phyloP scores from a whole-genome alignment of 495 filamentous ascomycete genomes.

The Neurospora tetraspora region DNA sequence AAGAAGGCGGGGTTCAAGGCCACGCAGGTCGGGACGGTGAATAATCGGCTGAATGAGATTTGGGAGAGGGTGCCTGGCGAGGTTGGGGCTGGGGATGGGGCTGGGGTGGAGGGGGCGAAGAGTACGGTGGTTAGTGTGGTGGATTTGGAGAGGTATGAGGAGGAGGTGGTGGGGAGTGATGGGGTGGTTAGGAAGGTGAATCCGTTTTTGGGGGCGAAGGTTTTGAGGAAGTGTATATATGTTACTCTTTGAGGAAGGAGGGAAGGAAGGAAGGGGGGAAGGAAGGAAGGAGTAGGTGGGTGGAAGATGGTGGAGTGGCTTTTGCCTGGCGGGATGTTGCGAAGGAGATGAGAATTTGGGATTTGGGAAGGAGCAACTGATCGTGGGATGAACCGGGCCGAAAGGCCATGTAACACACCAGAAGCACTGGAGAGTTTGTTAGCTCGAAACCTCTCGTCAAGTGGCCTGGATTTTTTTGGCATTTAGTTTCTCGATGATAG shows the following conservation, averaged over 20 bases:
- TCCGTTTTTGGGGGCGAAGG: background rate
- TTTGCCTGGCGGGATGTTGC: background rate
- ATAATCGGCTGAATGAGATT: background rate
- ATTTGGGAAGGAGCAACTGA: background rate
- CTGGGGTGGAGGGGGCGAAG: background rate
- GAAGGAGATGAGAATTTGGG: background rate
- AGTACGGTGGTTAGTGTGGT: background rate
- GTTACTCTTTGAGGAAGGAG: background rate
- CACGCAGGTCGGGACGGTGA: background rate
- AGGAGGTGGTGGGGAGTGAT: background rate
- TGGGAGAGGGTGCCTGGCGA: background rate
- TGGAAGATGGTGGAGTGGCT: background rate
- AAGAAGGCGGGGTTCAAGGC: background rate
- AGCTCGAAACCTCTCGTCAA: background rate
- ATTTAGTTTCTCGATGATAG: background rate
- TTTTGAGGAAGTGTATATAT: background rate
- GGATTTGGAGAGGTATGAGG: background rate
- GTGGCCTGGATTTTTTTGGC: background rate
- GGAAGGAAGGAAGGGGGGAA: background rate
- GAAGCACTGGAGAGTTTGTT: background rate
- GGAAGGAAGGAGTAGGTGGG: background rate
- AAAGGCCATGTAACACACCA: background rate
- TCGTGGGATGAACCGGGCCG: background rate
- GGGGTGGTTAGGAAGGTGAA: background rate
- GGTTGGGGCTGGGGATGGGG: background rate